phyloP scores from a whole-genome alignment of 2,329 filamentous ascomycete species.

The Hymenoscyphus albidus region DNA sequence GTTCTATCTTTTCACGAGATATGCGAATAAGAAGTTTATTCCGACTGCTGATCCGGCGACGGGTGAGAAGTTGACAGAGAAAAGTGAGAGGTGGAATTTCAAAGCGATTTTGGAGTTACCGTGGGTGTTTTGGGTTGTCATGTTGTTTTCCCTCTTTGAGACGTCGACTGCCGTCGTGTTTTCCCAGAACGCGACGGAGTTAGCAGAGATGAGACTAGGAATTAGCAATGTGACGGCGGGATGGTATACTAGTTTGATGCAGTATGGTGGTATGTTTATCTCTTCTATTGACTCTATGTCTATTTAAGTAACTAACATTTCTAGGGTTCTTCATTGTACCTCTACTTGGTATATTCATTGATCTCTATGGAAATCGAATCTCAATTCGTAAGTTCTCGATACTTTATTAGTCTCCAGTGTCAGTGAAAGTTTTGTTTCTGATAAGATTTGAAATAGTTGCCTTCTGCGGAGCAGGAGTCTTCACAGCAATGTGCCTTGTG shows the following conservation, averaged over 20 bases:
- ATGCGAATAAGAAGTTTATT: slow-evolving; percentile 45
- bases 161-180: slow-evolving; percentile 54
- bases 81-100: slow-evolving; percentile 53
- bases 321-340: slow-evolving; percentile 8
- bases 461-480: slow-evolving; percentile 47
- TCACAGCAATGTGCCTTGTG: slow-evolving; percentile 50
- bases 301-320: neutral
- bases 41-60: slow-evolving; percentile 52
- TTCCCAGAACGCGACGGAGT: slow-evolving; percentile 54
- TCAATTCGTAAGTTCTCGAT: slow-evolving; percentile 37
- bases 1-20: slow-evolving; percentile 55
- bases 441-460: slow-evolving; percentile 28
- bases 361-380: slow-evolving; percentile 51
- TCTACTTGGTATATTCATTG: slow-evolving; percentile 51
- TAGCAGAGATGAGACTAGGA: slow-evolving; percentile 57
- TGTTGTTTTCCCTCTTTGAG: slow-evolving; percentile 54
- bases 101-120: slow-evolving; percentile 53
- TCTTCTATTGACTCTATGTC: slow-evolving; percentile 43
- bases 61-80: slow-evolving; percentile 56
- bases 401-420: too few species aligned
- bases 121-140: slow-evolving; percentile 56
- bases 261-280: slow-evolving; percentile 49
- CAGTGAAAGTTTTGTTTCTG: neutral
- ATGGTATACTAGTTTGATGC: slow-evolving; percentile 55
- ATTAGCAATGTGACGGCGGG: slow-evolving; percentile 52